These are phyloP conservation scores for Entomortierella beljakovae DNA, from an alignment of 192 early-diverging fungal species.

Conservation along the genomic window DNA sequence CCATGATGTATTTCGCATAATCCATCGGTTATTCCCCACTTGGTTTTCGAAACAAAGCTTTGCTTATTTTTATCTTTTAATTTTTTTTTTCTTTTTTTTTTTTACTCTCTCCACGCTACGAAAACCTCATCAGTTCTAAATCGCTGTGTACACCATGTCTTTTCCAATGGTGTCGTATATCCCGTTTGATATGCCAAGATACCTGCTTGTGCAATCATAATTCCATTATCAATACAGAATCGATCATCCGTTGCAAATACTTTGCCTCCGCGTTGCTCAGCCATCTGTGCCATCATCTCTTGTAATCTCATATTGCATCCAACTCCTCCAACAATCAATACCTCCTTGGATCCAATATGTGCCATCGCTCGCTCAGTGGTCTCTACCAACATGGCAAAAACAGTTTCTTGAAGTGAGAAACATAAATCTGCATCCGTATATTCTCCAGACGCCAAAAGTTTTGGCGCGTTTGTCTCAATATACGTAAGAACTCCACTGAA, in stretches of 20 bases:
- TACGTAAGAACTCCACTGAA: slow-evolving; percentile 95
- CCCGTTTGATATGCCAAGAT: slow-evolving; percentile 87
- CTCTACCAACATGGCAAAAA: slow-evolving; percentile 99
- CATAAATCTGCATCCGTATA: slow-evolving; percentile 92
- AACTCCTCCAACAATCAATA: slow-evolving; percentile 97
- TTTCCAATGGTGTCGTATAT: slow-evolving; percentile 80
- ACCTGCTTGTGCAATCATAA: slow-evolving; percentile 99
- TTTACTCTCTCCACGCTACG: slow-evolving; percentile 79
- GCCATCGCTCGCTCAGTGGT: slow-evolving; percentile 99
- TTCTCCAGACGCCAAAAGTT: slow-evolving; percentile 60
- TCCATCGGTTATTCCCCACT: too few species aligned
- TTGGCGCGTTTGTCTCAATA: slow-evolving; percentile 82
- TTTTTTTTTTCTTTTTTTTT: not conserved
- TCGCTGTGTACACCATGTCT: slow-evolving; percentile 94
- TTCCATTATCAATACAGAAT: slow-evolving; percentile 99
- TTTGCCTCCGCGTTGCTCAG: slow-evolving; percentile 82
- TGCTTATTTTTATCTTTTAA: too few species aligned
- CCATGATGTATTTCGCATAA: too few species aligned
- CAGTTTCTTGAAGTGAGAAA: slow-evolving; percentile 95
- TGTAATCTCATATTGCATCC: slow-evolving; percentile 95
- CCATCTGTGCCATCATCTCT: slow-evolving; percentile 99
- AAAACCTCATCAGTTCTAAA: slow-evolving; percentile 90
- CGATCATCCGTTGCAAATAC: slow-evolving; percentile 98
- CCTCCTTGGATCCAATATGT: slow-evolving; percentile 91
- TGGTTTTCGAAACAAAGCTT: too few species aligned